Percentiles rank a stretch among this genome's conserved stretches.
Evolutionary conservation across 768 basidiomycete species (phyloP).

Genomic region (Leccinum arenicola): DNA sequence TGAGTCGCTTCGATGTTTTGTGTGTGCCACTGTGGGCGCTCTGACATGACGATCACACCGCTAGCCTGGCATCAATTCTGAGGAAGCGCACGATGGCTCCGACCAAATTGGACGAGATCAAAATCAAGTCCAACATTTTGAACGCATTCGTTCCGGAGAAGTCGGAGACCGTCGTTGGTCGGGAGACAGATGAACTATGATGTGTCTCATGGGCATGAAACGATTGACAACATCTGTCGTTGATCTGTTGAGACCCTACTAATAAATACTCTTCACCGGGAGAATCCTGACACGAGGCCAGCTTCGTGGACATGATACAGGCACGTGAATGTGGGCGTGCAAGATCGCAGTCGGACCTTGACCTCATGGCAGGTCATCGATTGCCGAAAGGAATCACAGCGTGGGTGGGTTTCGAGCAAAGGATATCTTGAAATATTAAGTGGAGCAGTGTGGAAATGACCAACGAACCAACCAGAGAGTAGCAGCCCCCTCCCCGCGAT

Average conservation of each 20-base stretch:
- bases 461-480: conserved; percentile 2
- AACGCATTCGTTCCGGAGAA: conserved; percentile 50
- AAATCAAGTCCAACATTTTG: conserved; percentile 87
- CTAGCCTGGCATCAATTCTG: conserved; percentile 73
- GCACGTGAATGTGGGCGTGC: conserved; percentile 11
- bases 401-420: conserved; percentile 11
- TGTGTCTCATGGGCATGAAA: not conserved
- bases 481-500: conserved; percentile 4
- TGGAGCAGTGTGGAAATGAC: not conserved
- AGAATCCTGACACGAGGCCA: conserved; percentile 21
- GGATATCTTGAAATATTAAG: conserved; percentile 15
- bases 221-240: conserved; percentile 11
- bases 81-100: conserved; percentile 73
- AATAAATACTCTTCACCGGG: conserved; percentile 11
- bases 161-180: conserved; percentile 31
- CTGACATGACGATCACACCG: conserved; percentile 6
- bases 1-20: conserved; percentile 33
- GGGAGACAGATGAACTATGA: conserved; percentile 45
- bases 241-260: conserved; percentile 15
- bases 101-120: conserved; percentile 88
- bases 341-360: conserved; percentile 20
- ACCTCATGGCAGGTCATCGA: conserved; percentile 26
- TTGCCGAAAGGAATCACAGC: conserved; percentile 7
- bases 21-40: not conserved
- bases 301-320: conserved; percentile 22